These are phyloP conservation scores for Diplodia sapinea DNA, from an alignment of 2,329 filamentous ascomycete genomes.

Conservation along the genomic window DNA sequence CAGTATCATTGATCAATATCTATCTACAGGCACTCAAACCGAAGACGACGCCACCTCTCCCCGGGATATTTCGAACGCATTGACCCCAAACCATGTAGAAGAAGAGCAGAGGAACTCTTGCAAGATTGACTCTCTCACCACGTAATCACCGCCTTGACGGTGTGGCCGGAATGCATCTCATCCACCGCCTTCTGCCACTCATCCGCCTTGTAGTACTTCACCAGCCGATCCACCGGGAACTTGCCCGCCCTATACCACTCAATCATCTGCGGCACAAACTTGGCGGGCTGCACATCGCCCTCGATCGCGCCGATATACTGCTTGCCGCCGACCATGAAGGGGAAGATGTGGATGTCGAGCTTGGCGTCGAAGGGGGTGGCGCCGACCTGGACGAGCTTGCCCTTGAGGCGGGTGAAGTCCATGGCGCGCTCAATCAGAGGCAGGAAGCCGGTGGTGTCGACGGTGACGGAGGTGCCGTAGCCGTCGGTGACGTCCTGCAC, in stretches of 20 bases:
- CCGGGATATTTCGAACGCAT: slow-evolving; percentile 63
- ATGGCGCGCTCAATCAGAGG: slow-evolving; percentile 51
- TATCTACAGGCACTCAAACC: slow-evolving; percentile 54
- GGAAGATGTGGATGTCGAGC: slow-evolving; percentile 51
- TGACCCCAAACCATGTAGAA: slow-evolving; percentile 56
- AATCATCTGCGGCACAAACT: slow-evolving; percentile 57
- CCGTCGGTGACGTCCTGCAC: slow-evolving; percentile 42
- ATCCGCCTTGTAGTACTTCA: slow-evolving; percentile 52
- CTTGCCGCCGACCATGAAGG: slow-evolving; percentile 57
- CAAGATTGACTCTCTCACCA: slow-evolving; percentile 39
- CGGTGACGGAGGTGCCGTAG: slow-evolving; percentile 50
- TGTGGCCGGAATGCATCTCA: slow-evolving; percentile 51
- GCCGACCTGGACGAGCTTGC: slow-evolving; percentile 59
- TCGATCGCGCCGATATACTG: slow-evolving; percentile 56
- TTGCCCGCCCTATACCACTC: slow-evolving; percentile 55
- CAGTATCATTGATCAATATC: not conserved
- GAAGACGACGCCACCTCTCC: slow-evolving; percentile 49
- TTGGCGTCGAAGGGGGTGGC: slow-evolving; percentile 50
- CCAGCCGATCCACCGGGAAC: slow-evolving; percentile 55
- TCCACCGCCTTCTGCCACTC: slow-evolving; percentile 49
- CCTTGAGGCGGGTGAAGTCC: slow-evolving; percentile 52
- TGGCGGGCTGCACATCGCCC: slow-evolving; percentile 48
- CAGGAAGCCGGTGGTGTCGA: slow-evolving; percentile 57
- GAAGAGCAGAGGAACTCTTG: not conserved
- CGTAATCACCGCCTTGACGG: slow-evolving; percentile 51